Evolutionary conservation across 2,329 filamentous ascomycete genomes (phyloP), one percentile per base, ranked within the genome.

Genomic region (Penicillium psychrosexuale): DNA sequence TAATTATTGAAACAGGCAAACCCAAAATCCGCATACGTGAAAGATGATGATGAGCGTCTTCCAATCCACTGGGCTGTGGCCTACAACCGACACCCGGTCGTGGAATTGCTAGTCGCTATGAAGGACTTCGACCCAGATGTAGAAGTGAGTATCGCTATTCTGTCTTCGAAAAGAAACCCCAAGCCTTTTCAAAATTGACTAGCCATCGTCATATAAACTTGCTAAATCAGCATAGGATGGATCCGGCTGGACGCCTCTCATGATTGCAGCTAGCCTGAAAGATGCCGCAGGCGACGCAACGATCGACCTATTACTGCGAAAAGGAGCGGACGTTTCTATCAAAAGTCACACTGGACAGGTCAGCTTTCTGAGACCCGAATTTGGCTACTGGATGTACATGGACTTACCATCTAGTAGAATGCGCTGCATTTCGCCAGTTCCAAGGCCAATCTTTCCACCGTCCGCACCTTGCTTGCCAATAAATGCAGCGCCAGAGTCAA

Each of bases 41-140:
- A 78, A 67, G 94, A 99, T 67, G 87, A 90, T 46, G 94, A 99
- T 72, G 90, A 91, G 15, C 89, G 94, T 42, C 83, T 96, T 36
- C 87, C 94, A 2, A 85, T 97, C 54, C 94, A 99, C 79, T 99
- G 94, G 94, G 93, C 94, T 0, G 84, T 86, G 2, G 94, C 92
- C 22, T 88, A 89, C 72, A 95, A 94, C 70, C 87, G 85, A 62
- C 75, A 87, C 7, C 82, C 86, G 24, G 91, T 97, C 56, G 85
- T 90, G 17, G 80, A 88, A 47, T 71, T 93, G 19, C 79, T 97
- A 4, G 81, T 88, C 2, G 81, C 89, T 53, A 79, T 80, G 58
- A 86, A 86, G 65, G 80, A 80, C 56, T 96, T 97, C 68, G 91
- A 97, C 69, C 83, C 90, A 0, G 92, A 97, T 72, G 86, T 87